These are phyloP conservation scores for Coccomyxa subellipsoidea DNA, from an alignment of 163 green algal genomes.

Conservation along the genomic window DNA sequence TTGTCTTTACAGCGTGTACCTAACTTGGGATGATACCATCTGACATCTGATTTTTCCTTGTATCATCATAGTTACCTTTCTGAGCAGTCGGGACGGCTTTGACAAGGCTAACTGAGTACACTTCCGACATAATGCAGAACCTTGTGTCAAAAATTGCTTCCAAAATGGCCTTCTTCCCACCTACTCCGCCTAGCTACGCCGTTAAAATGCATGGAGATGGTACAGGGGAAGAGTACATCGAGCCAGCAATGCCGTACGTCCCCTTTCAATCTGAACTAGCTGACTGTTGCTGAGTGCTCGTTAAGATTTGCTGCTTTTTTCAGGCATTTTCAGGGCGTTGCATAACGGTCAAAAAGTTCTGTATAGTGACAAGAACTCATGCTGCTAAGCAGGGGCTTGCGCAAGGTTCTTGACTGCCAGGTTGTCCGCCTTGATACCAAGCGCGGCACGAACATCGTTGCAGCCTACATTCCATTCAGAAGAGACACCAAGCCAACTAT, in stretches of 20 bases:
- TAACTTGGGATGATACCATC: too few species aligned
- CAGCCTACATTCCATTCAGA: conserved; percentile 47
- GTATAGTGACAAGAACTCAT: too few species aligned
- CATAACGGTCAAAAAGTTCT: too few species aligned
- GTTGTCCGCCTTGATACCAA: conserved; percentile 36
- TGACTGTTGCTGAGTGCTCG: too few species aligned
- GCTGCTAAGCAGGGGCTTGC: conserved; percentile 30
- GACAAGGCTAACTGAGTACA: too few species aligned
- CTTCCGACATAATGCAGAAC: background rate
- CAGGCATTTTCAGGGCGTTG: too few species aligned
- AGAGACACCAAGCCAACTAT: conserved; percentile 40
- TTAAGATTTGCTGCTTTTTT: too few species aligned
- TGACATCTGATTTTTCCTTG: too few species aligned
- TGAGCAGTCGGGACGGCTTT: too few species aligned
- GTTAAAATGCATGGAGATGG: conserved; percentile 54
- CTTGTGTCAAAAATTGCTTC: conserved; percentile 9
- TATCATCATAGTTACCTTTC: too few species aligned
- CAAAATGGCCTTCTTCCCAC: conserved; percentile 40
- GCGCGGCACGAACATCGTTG: conserved; percentile 34
- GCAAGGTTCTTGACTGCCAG: conserved; percentile 44
- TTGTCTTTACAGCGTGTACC: too few species aligned
- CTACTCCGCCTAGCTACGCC: conserved; percentile 60
- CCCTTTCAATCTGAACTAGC: background rate
- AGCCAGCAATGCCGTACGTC: conserved; percentile 38
- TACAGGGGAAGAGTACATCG: conserved; percentile 57